phyloP scores from a whole-genome alignment of 352 stramenopile species.

The Pythium insidiosum region DNA sequence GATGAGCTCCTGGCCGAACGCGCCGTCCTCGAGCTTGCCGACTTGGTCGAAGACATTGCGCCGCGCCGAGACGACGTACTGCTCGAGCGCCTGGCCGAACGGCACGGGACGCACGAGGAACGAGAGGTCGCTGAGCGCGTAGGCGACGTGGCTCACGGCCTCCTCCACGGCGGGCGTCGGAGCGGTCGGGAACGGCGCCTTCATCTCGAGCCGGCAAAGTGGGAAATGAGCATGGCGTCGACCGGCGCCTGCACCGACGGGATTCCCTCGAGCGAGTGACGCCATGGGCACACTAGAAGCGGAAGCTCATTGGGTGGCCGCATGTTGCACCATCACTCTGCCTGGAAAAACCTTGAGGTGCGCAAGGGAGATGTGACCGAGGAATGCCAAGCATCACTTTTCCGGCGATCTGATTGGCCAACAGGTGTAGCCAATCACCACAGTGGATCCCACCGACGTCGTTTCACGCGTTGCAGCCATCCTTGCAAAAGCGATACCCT shows the following conservation, averaged over 20 bases:
- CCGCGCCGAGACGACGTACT: conserved; percentile 61
- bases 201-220: neutral
- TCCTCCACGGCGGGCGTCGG: conserved; percentile 47
- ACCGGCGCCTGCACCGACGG: too few relatives aligned
- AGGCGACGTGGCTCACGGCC: conserved; percentile 72
- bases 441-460: conserved; percentile 11
- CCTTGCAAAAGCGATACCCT: too few relatives aligned
- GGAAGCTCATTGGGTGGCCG: neutral
- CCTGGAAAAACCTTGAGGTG: conserved; percentile 4
- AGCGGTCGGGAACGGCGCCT: conserved; percentile 8
- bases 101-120: conserved; percentile 60
- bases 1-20: conserved; percentile 51
- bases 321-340: conserved; percentile 27
- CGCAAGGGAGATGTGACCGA: too few relatives aligned
- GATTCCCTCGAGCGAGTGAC: too few relatives aligned
- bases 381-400: conserved; percentile 18
- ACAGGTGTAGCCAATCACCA: conserved; percentile 11
- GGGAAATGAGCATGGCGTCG: too few relatives aligned
- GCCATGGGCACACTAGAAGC: too few relatives aligned
- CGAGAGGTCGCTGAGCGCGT: conserved; percentile 70
- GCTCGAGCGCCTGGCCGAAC: conserved; percentile 50
- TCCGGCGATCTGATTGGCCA: conserved; percentile 17
- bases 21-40: conserved; percentile 38
- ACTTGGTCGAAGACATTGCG: conserved; percentile 80
- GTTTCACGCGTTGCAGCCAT: too few relatives aligned